A percentile compares a stretch with the other conserved stretches of the same genome.
Evolutionary conservation across 345 rosid species (phyloP).

Genomic region (Lenwebbia sp.): DNA sequence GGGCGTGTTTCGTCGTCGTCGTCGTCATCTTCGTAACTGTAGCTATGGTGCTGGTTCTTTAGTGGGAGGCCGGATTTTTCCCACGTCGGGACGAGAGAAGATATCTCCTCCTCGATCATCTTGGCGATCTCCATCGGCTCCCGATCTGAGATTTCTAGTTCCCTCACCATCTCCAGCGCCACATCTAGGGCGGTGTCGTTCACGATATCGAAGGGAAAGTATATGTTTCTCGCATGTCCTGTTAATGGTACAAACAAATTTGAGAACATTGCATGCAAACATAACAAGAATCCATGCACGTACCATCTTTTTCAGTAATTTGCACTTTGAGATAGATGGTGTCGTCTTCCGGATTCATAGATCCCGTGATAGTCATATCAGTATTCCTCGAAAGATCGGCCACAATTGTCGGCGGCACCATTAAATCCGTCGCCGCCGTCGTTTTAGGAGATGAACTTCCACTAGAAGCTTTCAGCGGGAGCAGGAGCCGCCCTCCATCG

Average conservation of each 20-base stretch:
- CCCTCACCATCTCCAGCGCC: constrained; percentile 88
- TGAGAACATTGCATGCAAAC: background rate
- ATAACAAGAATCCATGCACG: background rate
- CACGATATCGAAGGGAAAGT: constrained; percentile 64
- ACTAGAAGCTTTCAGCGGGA: constrained; percentile 11
- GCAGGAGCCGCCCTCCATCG: constrained; percentile 9
- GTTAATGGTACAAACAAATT: background rate
- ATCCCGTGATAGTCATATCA: constrained; percentile 74
- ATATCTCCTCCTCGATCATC: constrained; percentile 74
- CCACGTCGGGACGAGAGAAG: constrained; percentile 60
- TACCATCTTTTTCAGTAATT: constrained; percentile 68
- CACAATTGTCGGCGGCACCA: constrained; percentile 10
- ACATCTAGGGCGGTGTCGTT: constrained; percentile 74
- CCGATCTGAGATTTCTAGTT: constrained; percentile 65
- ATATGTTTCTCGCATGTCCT: constrained; percentile 74
- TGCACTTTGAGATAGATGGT: constrained; percentile 81
- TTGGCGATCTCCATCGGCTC: constrained; percentile 63
- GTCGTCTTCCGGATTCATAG: constrained; percentile 63
- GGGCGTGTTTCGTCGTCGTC: constrained; percentile 16
- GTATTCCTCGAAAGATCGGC: constrained; percentile 16
- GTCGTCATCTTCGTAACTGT: constrained; percentile 30
- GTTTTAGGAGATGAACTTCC: constrained; percentile 19
- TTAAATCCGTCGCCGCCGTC: constrained; percentile 4
- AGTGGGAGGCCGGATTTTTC: constrained; percentile 6
- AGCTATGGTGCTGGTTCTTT: constrained; percentile 22